Percentiles rank a stretch among this genome's conserved stretches.
phyloP scores from a whole-genome alignment of 2,329 filamentous ascomycete genomes.

The Colletotrichum sp. region DNA sequence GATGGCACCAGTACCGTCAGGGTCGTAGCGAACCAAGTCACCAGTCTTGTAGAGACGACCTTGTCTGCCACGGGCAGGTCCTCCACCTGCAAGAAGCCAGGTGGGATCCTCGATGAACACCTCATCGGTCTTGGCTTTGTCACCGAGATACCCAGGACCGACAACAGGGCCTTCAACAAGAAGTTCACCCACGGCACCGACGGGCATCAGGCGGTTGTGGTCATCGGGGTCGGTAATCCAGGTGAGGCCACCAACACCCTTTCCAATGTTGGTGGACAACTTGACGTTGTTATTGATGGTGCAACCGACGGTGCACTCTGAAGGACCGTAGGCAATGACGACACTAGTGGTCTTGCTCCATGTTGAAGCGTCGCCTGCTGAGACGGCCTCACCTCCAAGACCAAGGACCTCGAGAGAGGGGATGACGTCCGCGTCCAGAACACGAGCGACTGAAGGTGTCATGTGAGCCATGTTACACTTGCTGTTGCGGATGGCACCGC shows the following conservation, averaged over 20 bases:
- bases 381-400: conserved; percentile 59
- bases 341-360: conserved; percentile 53
- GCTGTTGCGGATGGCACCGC: conserved; percentile 48
- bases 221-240: conserved; percentile 58
- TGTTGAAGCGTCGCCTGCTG: conserved; percentile 50
- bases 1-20: conserved; percentile 58
- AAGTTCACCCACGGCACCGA: conserved; percentile 58
- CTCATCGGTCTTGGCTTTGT: conserved; percentile 60
- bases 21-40: conserved; percentile 60
- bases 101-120: conserved; percentile 62
- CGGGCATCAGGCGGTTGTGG: conserved; percentile 49
- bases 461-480: conserved; percentile 55
- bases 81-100: conserved; percentile 53
- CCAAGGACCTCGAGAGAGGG: conserved; percentile 51
- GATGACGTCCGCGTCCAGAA: conserved; percentile 51
- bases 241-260: conserved; percentile 50
- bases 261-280: conserved; percentile 51
- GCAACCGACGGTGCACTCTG: conserved; percentile 59
- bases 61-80: conserved; percentile 39
- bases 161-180: conserved; percentile 65
- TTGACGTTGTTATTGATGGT: conserved; percentile 51
- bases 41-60: conserved; percentile 64
- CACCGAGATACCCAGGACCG: conserved; percentile 65
- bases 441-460: conserved; percentile 55
- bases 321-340: conserved; percentile 59